Percentiles rank a stretch among this genome's conserved stretches.
phyloP scores from a whole-genome alignment of 1,284 basidiomycete species.

The Puccinia coronata region DNA sequence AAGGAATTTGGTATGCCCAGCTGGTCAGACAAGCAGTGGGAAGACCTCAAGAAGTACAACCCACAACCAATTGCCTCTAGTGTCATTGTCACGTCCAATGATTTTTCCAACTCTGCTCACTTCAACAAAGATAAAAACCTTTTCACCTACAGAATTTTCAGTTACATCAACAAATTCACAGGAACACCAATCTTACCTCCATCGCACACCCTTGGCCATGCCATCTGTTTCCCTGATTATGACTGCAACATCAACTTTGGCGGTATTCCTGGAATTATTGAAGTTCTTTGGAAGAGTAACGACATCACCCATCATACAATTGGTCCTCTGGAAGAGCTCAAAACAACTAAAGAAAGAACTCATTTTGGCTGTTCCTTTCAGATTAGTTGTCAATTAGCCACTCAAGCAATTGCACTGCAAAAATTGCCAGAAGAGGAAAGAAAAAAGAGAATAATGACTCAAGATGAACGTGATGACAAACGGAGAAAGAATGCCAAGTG shows the following conservation, averaged over 20 bases:
- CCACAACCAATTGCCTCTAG: background rate
- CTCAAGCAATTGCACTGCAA: background rate
- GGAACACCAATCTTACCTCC: background rate
- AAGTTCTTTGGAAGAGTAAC: no score
- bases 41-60: background rate
- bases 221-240: background rate
- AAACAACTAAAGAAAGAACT: background rate
- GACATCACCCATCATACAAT: no score
- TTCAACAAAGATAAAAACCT: background rate
- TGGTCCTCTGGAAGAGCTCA: background rate
- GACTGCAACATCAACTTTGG: constrained; percentile 23
- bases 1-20: constrained; percentile 13
- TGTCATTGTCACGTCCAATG: no score
- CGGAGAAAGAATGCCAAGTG: no score
- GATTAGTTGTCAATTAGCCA: background rate
- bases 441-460: background rate
- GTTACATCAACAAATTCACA: background rate
- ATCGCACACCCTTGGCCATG: background rate
- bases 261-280: background rate
- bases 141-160: constrained; percentile 7
- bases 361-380: no score
- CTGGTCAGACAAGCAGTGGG: constrained; percentile 6
- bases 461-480: no score
- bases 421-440: background rate
- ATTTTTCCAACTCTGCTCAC: background rate